Conservation (phyloP, 306 rosid species). For the Pyrus pyrifolia region DNA sequence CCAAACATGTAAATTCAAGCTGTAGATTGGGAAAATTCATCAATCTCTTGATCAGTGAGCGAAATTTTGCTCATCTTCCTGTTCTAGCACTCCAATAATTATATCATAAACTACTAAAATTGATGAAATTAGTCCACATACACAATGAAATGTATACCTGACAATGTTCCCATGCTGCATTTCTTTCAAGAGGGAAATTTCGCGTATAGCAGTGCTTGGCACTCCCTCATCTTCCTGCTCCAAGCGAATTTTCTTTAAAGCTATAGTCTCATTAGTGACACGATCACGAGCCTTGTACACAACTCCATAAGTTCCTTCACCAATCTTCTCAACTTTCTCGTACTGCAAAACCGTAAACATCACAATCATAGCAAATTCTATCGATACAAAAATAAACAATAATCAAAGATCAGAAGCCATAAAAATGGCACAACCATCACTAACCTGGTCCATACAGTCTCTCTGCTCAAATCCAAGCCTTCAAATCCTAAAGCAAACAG, state of each 20-base stretch:
- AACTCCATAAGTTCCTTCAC: slow-evolving; percentile 91
- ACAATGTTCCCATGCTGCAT: slow-evolving; percentile 91
- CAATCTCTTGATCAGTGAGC: background rate
- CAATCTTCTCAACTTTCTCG: slow-evolving; percentile 90
- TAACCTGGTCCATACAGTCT: slow-evolving; percentile 15
- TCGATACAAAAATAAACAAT: background rate
- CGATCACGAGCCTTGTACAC: slow-evolving; percentile 93
- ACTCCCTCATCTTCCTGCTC: slow-evolving; percentile 95
- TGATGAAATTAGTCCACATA: background rate
- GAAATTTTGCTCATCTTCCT: background rate
- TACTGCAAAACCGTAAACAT: slow-evolving; percentile 40
- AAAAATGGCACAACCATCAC: background rate
- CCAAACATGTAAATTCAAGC: background rate
- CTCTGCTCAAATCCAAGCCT: background rate
- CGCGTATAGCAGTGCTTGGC: slow-evolving; percentile 88
- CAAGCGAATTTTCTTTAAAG: slow-evolving; percentile 82
- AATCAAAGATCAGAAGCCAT: background rate
- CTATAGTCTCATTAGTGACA: slow-evolving; percentile 66
- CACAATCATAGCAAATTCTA: background rate
- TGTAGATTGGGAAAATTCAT: background rate
- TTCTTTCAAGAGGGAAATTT: slow-evolving; percentile 83
- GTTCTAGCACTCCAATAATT: background rate
- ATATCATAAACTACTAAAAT: background rate
- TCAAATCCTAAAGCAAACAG: background rate
- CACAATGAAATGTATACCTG: slow-evolving; percentile 32